A percentile compares a stretch with the other conserved stretches of the same genome.
Conservation (phyloP, 371 early-diverging fungal genomes). For the Smittium culicis region DNA sequence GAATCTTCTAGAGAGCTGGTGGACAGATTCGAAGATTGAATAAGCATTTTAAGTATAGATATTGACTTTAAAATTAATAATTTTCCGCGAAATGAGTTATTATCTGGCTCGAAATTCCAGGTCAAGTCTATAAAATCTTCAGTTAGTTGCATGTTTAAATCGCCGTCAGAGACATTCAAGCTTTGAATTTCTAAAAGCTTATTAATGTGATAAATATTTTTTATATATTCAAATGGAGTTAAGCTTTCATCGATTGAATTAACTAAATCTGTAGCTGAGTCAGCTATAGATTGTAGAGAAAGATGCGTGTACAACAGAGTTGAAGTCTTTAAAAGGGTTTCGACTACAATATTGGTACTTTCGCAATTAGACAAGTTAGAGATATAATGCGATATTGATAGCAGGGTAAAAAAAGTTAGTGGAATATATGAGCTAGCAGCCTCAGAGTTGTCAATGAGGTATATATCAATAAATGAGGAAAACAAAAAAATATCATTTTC, state of each 20-base stretch:
- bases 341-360: not conserved
- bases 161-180: not conserved
- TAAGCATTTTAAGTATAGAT: not conserved
- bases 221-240: not conserved
- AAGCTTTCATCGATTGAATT: not conserved
- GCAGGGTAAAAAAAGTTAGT: constrained; percentile 43
- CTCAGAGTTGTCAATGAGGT: constrained; percentile 67
- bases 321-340: not conserved
- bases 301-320: not conserved
- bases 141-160: not conserved
- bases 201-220: not conserved
- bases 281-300: not conserved
- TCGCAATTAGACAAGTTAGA: not conserved
- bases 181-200: not conserved
- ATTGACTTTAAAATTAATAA: not conserved
- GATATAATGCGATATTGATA: constrained; percentile 26
- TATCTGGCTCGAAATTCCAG: not conserved
- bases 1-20: not conserved
- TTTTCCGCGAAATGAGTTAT: not conserved
- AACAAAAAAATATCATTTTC: constrained; percentile 40
- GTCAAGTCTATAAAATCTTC: not conserved
- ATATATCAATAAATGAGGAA: constrained; percentile 47
- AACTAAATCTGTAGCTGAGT: not conserved
- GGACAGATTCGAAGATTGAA: not conserved
- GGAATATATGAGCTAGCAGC: constrained; percentile 63